These are phyloP conservation scores for Tephrocybe rancida DNA, from an alignment of 768 basidiomycete species.

Conservation along the genomic window DNA sequence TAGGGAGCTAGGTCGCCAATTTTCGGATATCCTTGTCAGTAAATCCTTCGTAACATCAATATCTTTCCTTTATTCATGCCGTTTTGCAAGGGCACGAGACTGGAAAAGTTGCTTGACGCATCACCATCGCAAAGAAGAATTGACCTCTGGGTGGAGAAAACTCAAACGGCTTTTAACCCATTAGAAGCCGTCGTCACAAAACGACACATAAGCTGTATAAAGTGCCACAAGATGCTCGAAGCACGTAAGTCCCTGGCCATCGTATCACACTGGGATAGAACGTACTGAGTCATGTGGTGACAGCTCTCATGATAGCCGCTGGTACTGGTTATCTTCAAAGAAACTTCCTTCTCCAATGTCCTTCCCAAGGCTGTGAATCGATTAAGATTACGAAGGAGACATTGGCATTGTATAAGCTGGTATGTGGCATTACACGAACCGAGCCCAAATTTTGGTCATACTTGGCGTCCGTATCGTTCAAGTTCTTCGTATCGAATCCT, in stretches of 20 bases:
- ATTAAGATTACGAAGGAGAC: conserved; percentile 37
- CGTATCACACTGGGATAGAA: too few relatives aligned
- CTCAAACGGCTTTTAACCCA: conserved; percentile 9
- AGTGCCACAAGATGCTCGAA: conserved; percentile 13
- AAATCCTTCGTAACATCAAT: too few relatives aligned
- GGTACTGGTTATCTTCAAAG: conserved; percentile 45
- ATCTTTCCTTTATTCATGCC: not conserved
- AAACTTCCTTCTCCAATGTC: conserved; percentile 34
- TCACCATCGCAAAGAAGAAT: not conserved
- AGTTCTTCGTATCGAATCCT: not conserved
- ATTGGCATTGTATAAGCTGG: conserved; percentile 44
- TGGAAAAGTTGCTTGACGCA: not conserved
- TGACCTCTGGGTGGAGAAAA: conserved; percentile 1
- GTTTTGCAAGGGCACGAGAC: not conserved
- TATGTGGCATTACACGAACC: conserved; percentile 33
- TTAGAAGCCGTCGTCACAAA: conserved; percentile 12
- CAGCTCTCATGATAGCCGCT: conserved; percentile 36
- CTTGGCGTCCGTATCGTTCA: conserved; percentile 29
- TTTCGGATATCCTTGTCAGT: conserved; percentile 2
- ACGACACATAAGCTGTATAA: conserved; percentile 22
- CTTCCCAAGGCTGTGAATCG: conserved; percentile 28
- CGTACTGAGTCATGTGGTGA: not conserved
- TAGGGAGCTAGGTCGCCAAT: conserved; percentile 1
- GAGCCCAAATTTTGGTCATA: conserved; percentile 19
- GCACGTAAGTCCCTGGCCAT: conserved; percentile 16